These are phyloP conservation scores for Rhododendron kiyosumense DNA, from an alignment of 148 eudicot species.

Conservation along the genomic window DNA sequence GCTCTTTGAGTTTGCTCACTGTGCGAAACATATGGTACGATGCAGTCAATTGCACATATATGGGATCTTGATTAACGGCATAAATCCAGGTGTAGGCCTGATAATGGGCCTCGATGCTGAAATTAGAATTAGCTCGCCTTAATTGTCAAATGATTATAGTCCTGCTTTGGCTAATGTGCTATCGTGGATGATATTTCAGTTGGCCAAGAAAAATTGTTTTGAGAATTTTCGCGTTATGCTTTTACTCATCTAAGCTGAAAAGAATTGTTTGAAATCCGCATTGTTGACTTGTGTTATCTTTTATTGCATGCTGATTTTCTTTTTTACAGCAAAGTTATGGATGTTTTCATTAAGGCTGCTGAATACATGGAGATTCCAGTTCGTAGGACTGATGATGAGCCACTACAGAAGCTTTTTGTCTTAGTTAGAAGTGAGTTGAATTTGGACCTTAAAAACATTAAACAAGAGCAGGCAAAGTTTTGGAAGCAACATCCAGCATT, in stretches of 20 bases:
- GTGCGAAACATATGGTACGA: not conserved
- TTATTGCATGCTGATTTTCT: not conserved
- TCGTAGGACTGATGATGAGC: slow-evolving; percentile 78
- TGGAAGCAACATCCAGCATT: slow-evolving; percentile 96
- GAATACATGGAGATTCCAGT: slow-evolving; percentile 93
- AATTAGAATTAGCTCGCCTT: not conserved
- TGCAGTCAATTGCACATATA: not conserved
- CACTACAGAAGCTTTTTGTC: slow-evolving; percentile 74
- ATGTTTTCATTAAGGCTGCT: slow-evolving; percentile 83
- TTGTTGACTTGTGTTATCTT: not conserved
- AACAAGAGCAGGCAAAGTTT: slow-evolving; percentile 95
- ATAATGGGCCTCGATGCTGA: not conserved
- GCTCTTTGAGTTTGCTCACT: not conserved
- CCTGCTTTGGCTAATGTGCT: not conserved
- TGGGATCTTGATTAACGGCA: not conserved
- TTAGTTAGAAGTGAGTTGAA: slow-evolving; percentile 89
- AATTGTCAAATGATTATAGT: not conserved
- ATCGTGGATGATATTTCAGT: not conserved
- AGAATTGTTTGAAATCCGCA: not conserved
- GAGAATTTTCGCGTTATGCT: not conserved
- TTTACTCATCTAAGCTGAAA: slow-evolving; percentile 3
- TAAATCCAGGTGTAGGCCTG: not conserved
- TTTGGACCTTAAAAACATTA: slow-evolving; percentile 78
- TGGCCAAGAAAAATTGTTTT: not conserved
- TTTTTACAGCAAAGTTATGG: slow-evolving; percentile 79